Evolutionary conservation across 768 basidiomycete species (phyloP).

Genomic region (Tulasnella calospora): DNA sequence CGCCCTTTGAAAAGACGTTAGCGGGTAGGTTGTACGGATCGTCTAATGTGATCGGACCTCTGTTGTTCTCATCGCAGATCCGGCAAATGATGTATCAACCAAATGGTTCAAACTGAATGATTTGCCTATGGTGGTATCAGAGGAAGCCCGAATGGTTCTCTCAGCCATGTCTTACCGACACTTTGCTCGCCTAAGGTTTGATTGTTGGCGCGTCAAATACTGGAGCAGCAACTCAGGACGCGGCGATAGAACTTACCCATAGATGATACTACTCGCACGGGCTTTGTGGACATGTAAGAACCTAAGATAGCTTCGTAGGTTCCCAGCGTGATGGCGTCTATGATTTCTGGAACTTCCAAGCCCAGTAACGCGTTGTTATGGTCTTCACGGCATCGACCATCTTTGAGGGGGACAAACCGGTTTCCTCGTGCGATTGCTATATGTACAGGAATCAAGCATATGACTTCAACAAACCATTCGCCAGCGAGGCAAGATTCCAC

Average conservation of each 20-base stretch:
- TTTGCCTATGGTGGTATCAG: constrained; percentile 40
- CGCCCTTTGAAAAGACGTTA: constrained; percentile 39
- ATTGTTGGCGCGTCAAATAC: no score
- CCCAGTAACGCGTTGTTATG: constrained; percentile 53
- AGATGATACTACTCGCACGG: constrained; percentile 59
- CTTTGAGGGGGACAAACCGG: constrained; percentile 56
- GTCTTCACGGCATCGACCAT: constrained; percentile 49
- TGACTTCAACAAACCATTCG: constrained; percentile 57
- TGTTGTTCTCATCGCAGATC: constrained; percentile 35
- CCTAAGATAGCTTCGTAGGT: constrained; percentile 62
- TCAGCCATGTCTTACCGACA: constrained; percentile 40
- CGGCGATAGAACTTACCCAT: constrained; percentile 44
- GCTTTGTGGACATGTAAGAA: constrained; percentile 60
- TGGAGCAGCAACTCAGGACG: no score
- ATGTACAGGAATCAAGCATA: constrained; percentile 63
- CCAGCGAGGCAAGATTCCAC: constrained; percentile 43
- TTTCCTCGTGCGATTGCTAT: constrained; percentile 57
- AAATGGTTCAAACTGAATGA: constrained; percentile 57
- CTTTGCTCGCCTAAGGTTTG: constrained; percentile 34
- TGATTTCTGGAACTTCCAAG: constrained; percentile 54
- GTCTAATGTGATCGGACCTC: not conserved
- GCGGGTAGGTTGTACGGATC: not conserved
- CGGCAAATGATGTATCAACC: constrained; percentile 60
- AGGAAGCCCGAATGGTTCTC: no score
- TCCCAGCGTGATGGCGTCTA: constrained; percentile 51